Evolutionary conservation across 2,329 filamentous ascomycete species (phyloP).

Genomic region (Immersiporthe knoxdaviesiana): DNA sequence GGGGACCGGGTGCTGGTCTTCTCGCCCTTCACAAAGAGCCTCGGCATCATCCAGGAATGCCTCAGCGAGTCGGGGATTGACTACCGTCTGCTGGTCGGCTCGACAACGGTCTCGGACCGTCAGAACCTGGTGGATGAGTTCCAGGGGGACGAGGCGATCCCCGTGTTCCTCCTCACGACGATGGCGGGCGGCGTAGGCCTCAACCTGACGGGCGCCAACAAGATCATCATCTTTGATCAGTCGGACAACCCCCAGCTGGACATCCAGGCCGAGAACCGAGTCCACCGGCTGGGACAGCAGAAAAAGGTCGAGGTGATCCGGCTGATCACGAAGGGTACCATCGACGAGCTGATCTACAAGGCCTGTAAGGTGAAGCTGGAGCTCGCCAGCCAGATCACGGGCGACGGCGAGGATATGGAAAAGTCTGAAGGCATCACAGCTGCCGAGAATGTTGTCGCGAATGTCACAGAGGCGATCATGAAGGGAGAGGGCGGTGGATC

Average conservation of each 20-base stretch:
- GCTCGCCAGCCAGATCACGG: conserved; percentile 69
- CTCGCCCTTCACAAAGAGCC: conserved; percentile 88
- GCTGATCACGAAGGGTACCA: conserved; percentile 77
- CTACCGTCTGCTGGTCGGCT: conserved; percentile 86
- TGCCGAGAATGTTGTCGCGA: conserved; percentile 4
- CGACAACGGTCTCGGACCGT: conserved; percentile 78
- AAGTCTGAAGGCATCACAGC: conserved; percentile 9
- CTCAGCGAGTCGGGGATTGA: conserved; percentile 72
- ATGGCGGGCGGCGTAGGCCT: conserved; percentile 96
- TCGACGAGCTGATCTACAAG: conserved; percentile 92
- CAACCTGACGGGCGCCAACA: conserved; percentile 94
- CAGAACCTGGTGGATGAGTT: conserved; percentile 90
- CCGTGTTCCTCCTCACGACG: conserved; percentile 90
- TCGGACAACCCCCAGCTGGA: conserved; percentile 99
- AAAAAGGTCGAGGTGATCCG: conserved; percentile 88
- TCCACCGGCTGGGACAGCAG: conserved; percentile 91
- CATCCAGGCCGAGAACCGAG: conserved; percentile 96
- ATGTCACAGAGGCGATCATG: conserved; percentile 25
- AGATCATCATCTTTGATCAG: conserved; percentile 95
- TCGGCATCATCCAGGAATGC: conserved; percentile 87
- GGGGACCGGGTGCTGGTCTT: conserved; percentile 91
- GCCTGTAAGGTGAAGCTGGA: conserved; percentile 92
- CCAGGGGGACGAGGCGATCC: conserved; percentile 73
- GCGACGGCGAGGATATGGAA: conserved; percentile 33
- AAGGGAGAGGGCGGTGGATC: conserved; percentile 14